Evolutionary conservation across 352 stramenopile species (phyloP).

Genomic region (Phytophthora syringae): DNA sequence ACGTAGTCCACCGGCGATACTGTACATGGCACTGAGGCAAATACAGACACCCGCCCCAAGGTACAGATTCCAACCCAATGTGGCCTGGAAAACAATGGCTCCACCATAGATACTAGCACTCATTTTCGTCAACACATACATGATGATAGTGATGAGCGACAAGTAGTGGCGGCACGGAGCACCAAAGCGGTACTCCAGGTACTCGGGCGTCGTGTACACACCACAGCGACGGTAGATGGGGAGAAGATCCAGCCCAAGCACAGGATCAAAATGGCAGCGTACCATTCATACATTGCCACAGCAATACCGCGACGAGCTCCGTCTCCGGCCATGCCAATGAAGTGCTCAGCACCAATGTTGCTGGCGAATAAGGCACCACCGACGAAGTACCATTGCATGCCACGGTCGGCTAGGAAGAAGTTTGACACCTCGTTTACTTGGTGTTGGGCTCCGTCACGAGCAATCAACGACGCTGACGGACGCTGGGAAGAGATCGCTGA

Average conservation of each 20-base stretch:
- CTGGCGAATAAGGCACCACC: slow-evolving; percentile 67
- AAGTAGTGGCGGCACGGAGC: slow-evolving; percentile 65
- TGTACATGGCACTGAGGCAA: slow-evolving; percentile 62
- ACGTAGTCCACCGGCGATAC: slow-evolving; percentile 60
- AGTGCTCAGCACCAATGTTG: slow-evolving; percentile 77
- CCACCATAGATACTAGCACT: slow-evolving; percentile 73
- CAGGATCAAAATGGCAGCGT: slow-evolving; percentile 61
- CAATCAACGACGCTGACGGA: slow-evolving; percentile 38
- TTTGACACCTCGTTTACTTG: slow-evolving; percentile 48
- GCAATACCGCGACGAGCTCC: slow-evolving; percentile 65
- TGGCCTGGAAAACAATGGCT: slow-evolving; percentile 64
- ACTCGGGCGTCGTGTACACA: slow-evolving; percentile 65
- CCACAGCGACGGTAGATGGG: slow-evolving; percentile 62
- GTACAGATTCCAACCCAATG: slow-evolving; percentile 69
- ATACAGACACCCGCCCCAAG: slow-evolving; percentile 58
- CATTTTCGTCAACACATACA: slow-evolving; percentile 77
- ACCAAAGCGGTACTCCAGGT: slow-evolving; percentile 57
- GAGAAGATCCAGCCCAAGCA: slow-evolving; percentile 68
- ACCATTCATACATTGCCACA: slow-evolving; percentile 73
- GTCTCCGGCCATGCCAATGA: slow-evolving; percentile 76
- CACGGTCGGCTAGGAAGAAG: slow-evolving; percentile 71
- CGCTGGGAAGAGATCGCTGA: slow-evolving; percentile 30
- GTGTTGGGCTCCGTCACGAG: slow-evolving; percentile 29
- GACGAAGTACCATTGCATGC: slow-evolving; percentile 76
- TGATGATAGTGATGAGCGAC: slow-evolving; percentile 62